A percentile compares a stretch with the other conserved stretches of the same genome.
Evolutionary conservation across 805 yeast species (phyloP).

Genomic region (Monosporozyma aerobia): DNA sequence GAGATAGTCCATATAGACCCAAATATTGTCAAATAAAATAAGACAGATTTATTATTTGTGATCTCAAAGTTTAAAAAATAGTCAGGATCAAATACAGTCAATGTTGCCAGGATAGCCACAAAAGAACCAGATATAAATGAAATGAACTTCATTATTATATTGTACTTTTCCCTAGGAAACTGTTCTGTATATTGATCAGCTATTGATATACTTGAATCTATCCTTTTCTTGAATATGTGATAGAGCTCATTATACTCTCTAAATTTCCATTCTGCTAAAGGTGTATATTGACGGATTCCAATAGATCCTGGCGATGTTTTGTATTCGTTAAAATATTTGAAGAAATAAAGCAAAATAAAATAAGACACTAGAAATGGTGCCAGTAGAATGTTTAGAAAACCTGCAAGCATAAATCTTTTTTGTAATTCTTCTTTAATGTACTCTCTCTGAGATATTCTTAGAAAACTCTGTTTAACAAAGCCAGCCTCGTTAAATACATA

Average conservation of each 20-base stretch:
- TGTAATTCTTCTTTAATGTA: conserved; percentile 58
- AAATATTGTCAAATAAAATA: conserved; percentile 79
- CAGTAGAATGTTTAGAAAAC: conserved; percentile 67
- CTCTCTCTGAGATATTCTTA: conserved; percentile 62
- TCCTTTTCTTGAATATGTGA: conserved; percentile 73
- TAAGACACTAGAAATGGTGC: conserved; percentile 84
- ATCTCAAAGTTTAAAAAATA: conserved; percentile 83
- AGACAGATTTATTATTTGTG: conserved; percentile 66
- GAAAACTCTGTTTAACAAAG: conserved; percentile 60
- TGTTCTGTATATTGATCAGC: conserved; percentile 82
- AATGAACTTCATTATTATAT: conserved; percentile 46
- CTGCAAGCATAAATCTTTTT: conserved; percentile 80
- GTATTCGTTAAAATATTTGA: conserved; percentile 87
- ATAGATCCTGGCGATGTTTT: conserved; percentile 78
- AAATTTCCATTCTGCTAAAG: conserved; percentile 89
- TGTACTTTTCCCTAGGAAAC: conserved; percentile 74
- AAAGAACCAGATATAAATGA: conserved; percentile 81
- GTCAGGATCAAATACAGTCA: conserved; percentile 79
- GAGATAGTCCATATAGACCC: conserved; percentile 86
- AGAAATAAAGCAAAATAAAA: conserved; percentile 73
- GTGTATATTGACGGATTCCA: conserved; percentile 82
- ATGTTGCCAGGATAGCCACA: conserved; percentile 74
- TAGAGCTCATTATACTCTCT: conserved; percentile 90
- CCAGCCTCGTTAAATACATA: conserved; percentile 79
- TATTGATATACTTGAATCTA: conserved; percentile 66